A percentile compares a stretch with the other conserved stretches of the same genome.
These are phyloP conservation scores for Cairneyella variabilis DNA, from an alignment of 495 filamentous ascomycete species.

Conservation along the genomic window DNA sequence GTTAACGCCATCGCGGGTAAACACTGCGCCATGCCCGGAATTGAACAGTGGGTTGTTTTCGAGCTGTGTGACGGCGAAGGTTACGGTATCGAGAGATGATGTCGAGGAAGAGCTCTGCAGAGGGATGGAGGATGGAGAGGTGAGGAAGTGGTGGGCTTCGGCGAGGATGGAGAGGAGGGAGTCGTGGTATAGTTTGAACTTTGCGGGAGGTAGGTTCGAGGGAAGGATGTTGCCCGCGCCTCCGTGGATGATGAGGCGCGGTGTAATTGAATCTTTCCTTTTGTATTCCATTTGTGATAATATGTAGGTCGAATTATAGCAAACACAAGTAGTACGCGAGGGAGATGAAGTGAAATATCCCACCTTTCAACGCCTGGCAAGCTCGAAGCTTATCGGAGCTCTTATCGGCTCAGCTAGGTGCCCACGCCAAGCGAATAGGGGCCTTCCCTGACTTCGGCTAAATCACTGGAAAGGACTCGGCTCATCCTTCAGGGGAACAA, in stretches of 20 bases:
- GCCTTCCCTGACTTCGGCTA: too few relatives aligned
- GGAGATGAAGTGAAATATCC: too few relatives aligned
- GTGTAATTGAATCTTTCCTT: conserved; percentile 9
- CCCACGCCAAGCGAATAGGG: too few relatives aligned
- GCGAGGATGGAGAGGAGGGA: conserved; percentile 59
- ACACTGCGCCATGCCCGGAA: conserved; percentile 79
- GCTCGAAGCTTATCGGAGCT: too few relatives aligned
- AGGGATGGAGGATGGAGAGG: conserved; percentile 15
- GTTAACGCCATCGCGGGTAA: conserved; percentile 74
- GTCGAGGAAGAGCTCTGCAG: neutral
- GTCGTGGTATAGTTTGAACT: conserved; percentile 55
- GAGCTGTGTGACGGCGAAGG: conserved; percentile 69
- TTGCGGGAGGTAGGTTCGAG: conserved; percentile 56
- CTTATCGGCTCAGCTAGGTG: too few relatives aligned
- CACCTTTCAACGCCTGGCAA: too few relatives aligned
- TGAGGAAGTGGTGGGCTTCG: conserved; percentile 23
- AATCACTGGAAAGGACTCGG: too few relatives aligned
- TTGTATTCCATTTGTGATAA: conserved; percentile 19
- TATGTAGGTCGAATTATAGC: neutral
- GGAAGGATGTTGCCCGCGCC: conserved; percentile 79
- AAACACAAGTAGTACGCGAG: too few relatives aligned
- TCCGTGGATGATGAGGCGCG: conserved; percentile 58
- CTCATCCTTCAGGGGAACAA: too few relatives aligned
- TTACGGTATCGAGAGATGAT: conserved; percentile 65
- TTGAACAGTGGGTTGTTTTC: conserved; percentile 87